Base-by-base conservation (phyloP, 176 grass and related monocot genomes). In the Oryza rufipogon region DNA sequence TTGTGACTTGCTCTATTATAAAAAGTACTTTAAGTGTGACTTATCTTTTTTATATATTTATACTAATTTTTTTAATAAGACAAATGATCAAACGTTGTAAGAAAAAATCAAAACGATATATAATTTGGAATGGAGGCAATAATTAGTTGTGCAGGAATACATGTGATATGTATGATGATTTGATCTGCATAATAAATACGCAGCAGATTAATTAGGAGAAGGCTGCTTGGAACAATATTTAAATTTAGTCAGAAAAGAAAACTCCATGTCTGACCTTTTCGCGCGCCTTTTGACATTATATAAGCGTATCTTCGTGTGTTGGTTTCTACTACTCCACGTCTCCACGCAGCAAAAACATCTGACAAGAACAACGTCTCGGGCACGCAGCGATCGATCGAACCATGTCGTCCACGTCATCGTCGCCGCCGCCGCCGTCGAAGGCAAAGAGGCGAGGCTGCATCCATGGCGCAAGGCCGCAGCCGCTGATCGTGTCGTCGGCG, bases 401-500 rank as follows among this genome's bases (percentile, higher is more conserved):
- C 58, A 73, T 71, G 17, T 42, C 64, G 11, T 79, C 38, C 5
- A 14, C 36, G 1, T 51, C 77, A 0, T 48, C 84, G 7, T 10
- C 28, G 46, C 25, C 46, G 79, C 14, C 30, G 36, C 36, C 36
- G 46, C 47, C 46, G 79, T 30, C 4, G 7, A 70, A 28, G 64
- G 28, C 5, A 6, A 85, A 89, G 64, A 51, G 77, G 39, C 1
- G 49, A 11, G 48, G 2, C n/a, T 20, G 49, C 83, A 33, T 93
- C 26, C 88, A 52, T 6, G 88, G 85, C 23, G 52, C 3, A 3
- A 76, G 82, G 68, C 85, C 85, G 66, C 73, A 71, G 63, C 88
- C 66, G 25, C 77, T 88, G 66, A 79, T 45, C 64, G 10, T 93
- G 75, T 34, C 42, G 30, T 1, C 9, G 30, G 30, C 42, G 42